phyloP scores from a whole-genome alignment of 2,329 filamentous ascomycete genomes.

The Aspergillus sp. region DNA sequence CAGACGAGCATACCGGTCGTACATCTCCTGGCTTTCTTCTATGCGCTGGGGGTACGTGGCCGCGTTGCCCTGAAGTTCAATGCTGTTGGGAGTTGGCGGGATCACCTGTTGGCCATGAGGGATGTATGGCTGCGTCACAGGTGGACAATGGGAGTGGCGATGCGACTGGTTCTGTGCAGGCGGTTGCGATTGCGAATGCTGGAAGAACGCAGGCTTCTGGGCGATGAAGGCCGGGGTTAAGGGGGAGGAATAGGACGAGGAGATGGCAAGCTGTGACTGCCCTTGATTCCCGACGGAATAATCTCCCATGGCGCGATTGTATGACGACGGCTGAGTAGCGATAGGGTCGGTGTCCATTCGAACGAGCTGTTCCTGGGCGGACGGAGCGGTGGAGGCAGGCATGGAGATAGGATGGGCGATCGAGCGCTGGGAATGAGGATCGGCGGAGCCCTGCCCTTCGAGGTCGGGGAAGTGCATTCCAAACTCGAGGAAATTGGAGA shows the following conservation, averaged over 20 bases:
- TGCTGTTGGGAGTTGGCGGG: conserved; percentile 51
- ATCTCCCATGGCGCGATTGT: conserved; percentile 34
- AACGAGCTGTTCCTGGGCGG: conserved; percentile 24
- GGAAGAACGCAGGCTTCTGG: conserved; percentile 30
- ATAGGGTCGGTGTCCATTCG: conserved; percentile 30
- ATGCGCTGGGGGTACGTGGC: conserved; percentile 41
- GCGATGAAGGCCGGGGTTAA: conserved; percentile 35
- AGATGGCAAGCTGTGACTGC: conserved; percentile 25
- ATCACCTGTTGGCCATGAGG: conserved; percentile 36
- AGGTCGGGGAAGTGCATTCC: conserved; percentile 47
- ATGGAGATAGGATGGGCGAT: conserved; percentile 30
- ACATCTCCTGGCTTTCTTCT: conserved; percentile 43
- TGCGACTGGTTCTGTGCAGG: conserved; percentile 30
- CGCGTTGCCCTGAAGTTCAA: conserved; percentile 47
- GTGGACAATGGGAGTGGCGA: conserved; percentile 22
- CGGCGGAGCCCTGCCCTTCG: conserved; percentile 38
- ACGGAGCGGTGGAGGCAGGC: conserved; percentile 28
- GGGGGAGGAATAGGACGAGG: conserved; percentile 29
- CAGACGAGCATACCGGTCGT: conserved; percentile 44
- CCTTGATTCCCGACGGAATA: conserved; percentile 34
- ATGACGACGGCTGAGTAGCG: conserved; percentile 25
- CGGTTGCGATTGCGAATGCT: conserved; percentile 25
- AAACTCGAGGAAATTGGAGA: conserved; percentile 51
- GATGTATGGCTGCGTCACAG: conserved; percentile 28
- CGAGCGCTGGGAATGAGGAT: conserved; percentile 34